Conservation (phyloP, 2,329 filamentous ascomycete genomes). For the Microascus cirrosus region DNA sequence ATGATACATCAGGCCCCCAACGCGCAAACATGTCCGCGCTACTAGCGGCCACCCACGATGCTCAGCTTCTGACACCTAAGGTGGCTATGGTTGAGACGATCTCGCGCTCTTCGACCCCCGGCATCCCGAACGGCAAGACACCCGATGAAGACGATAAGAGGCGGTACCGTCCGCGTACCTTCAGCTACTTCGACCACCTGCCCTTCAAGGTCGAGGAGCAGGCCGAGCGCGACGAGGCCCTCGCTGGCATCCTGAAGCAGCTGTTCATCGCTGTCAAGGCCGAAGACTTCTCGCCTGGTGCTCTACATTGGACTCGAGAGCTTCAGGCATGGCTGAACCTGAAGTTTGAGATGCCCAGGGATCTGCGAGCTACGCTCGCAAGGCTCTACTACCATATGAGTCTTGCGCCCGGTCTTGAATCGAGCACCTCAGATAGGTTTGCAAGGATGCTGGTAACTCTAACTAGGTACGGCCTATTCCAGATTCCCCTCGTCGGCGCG, state of each 20-base stretch:
- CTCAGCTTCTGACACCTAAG: constrained; percentile 19
- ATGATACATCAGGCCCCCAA: constrained; percentile 24
- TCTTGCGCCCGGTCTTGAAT: constrained; percentile 80
- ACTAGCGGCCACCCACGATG: constrained; percentile 18
- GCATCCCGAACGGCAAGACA: constrained; percentile 41
- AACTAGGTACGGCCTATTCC: constrained; percentile 59
- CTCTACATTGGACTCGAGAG: constrained; percentile 94
- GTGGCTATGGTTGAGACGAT: constrained; percentile 51
- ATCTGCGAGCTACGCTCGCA: constrained; percentile 71
- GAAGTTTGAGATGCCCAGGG: constrained; percentile 91
- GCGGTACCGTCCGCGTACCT: constrained; percentile 77
- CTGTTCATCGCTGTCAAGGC: constrained; percentile 86
- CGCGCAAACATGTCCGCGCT: constrained; percentile 17
- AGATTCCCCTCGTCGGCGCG: neutral
- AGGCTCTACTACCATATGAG: constrained; percentile 91
- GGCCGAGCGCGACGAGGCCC: constrained; percentile 61
- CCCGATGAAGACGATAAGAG: constrained; percentile 40
- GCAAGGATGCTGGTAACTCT: constrained; percentile 92
- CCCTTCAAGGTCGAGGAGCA: constrained; percentile 84
- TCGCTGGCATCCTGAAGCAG: constrained; percentile 83
- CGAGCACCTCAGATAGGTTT: constrained; percentile 74
- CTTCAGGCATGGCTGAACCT: constrained; percentile 88
- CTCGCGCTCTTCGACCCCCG: constrained; percentile 79
- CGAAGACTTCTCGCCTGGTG: constrained; percentile 88
- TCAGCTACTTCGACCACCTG: constrained; percentile 82